phyloP scores from a whole-genome alignment of 768 basidiomycete species.

The Phaeolepiota aurea region DNA sequence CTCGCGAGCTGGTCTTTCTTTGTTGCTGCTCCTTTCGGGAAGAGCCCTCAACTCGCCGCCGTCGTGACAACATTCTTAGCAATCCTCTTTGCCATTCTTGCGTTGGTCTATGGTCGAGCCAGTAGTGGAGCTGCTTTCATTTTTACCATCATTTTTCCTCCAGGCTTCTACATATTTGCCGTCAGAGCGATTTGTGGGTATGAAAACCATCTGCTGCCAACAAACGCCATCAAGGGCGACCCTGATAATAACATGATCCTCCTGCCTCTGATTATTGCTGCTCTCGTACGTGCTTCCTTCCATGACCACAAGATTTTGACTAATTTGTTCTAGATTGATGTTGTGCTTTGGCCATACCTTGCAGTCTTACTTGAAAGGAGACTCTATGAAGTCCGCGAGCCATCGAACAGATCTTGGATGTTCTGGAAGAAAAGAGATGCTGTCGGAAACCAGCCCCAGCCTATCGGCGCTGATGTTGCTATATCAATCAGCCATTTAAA shows the following conservation, averaged over 20 bases:
- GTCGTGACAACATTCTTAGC: constrained; percentile 57
- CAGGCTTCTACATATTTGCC: constrained; percentile 68
- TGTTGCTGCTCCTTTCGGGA: constrained; percentile 59
- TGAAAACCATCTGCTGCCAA: constrained; percentile 48
- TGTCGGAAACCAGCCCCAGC: constrained; percentile 5
- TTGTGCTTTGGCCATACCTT: constrained; percentile 69
- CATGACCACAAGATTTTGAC: not conserved
- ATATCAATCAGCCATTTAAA: constrained; percentile 55
- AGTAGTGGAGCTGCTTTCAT: constrained; percentile 42
- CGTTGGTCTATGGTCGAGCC: constrained; percentile 39
- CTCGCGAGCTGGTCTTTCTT: constrained; percentile 71
- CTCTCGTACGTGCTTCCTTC: constrained; percentile 41
- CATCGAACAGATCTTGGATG: constrained; percentile 19
- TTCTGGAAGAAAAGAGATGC: constrained; percentile 23
- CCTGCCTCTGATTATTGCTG: constrained; percentile 54
- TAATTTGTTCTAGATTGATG: constrained; percentile 38
- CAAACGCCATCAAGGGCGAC: constrained; percentile 48
- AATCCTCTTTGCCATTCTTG: constrained; percentile 61
- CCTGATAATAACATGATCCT: constrained; percentile 49
- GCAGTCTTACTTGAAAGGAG: constrained; percentile 49
- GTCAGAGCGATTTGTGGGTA: constrained; percentile 61
- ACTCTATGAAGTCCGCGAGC: constrained; percentile 51
- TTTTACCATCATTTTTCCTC: constrained; percentile 67
- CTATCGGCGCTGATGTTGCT: constrained; percentile 33
- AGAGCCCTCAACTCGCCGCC: constrained; percentile 66